These are phyloP conservation scores for Acer campestre DNA, from an alignment of 345 rosid species.

Conservation along the genomic window DNA sequence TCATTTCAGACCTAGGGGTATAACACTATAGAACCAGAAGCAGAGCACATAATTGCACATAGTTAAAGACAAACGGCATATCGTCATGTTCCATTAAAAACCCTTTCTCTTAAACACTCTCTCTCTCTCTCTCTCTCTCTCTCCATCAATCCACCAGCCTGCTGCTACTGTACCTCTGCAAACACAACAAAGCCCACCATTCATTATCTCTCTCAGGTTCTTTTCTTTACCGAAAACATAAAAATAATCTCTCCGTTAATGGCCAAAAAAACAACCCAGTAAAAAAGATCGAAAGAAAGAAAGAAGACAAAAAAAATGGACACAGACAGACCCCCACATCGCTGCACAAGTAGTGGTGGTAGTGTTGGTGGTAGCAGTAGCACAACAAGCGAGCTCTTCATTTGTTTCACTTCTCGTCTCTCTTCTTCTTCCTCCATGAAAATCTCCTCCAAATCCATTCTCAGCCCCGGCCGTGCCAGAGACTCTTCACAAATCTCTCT, in stretches of 20 bases:
- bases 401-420: slow-evolving; percentile 84
- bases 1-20: not conserved
- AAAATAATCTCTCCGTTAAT: not conserved
- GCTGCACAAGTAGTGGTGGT: slow-evolving; percentile 46
- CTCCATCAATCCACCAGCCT: not conserved
- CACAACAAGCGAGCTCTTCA: slow-evolving; percentile 63
- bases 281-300: slow-evolving; percentile 15
- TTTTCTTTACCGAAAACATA: not conserved
- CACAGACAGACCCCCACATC: slow-evolving; percentile 75
- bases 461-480: slow-evolving; percentile 65
- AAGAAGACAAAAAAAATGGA: slow-evolving; percentile 42
- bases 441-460: slow-evolving; percentile 72
- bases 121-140: slow-evolving; percentile 6
- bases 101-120: not conserved
- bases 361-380: slow-evolving; percentile 15
- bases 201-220: not conserved
- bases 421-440: slow-evolving; percentile 94
- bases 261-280: slow-evolving; percentile 30
- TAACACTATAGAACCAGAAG: not conserved
- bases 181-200: not conserved
- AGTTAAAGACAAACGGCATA: slow-evolving; percentile 37
- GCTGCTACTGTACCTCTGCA: not conserved
- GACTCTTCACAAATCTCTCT: slow-evolving; percentile 77
- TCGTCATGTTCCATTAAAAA: slow-evolving; percentile 23
- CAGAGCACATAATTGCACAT: not conserved